Evolutionary conservation across 768 basidiomycete genomes (phyloP).

Genomic region (Russula olivacea): DNA sequence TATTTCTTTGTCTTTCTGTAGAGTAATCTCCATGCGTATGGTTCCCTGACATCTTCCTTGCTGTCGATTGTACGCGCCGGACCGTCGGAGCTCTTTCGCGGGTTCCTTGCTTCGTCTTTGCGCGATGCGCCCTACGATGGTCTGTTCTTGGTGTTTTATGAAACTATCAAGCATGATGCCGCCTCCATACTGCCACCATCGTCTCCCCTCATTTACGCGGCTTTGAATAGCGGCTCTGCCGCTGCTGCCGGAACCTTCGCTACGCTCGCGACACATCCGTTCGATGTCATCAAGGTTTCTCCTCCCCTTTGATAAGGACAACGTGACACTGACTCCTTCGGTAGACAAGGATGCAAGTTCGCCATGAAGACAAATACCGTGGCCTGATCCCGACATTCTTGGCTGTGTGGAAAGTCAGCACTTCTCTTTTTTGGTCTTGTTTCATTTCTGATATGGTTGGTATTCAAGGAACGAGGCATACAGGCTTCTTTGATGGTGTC

Average conservation of each 20-base stretch:
- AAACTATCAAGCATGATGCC: conserved; percentile 71
- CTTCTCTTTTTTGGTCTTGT: neutral
- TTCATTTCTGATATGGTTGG: neutral
- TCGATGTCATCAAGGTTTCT: conserved; percentile 85
- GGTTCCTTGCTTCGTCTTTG: conserved; percentile 81
- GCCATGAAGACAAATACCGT: conserved; percentile 68
- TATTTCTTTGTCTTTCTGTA: conserved; percentile 27
- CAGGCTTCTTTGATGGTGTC: conserved; percentile 81
- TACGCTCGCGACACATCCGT: conserved; percentile 83
- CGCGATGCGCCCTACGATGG: conserved; percentile 95
- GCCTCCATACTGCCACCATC: conserved; percentile 44
- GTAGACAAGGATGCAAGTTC: conserved; percentile 90
- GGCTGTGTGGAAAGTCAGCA: conserved; percentile 63
- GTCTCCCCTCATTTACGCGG: conserved; percentile 42
- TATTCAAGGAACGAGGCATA: conserved; percentile 66
- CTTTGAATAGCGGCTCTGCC: conserved; percentile 59
- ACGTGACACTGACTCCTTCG: neutral
- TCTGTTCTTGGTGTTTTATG: conserved; percentile 82
- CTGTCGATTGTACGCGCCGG: conserved; percentile 60
- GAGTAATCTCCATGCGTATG: conserved; percentile 77
- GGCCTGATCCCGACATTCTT: conserved; percentile 57
- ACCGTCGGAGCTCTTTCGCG: conserved; percentile 75
- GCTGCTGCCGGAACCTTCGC: conserved; percentile 80
- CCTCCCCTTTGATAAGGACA: conserved; percentile 5
- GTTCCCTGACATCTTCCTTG: conserved; percentile 54